A percentile compares a stretch with the other conserved stretches of the same genome.
Conservation (phyloP, 371 early-diverging fungal genomes). For the Circinella minor region DNA sequence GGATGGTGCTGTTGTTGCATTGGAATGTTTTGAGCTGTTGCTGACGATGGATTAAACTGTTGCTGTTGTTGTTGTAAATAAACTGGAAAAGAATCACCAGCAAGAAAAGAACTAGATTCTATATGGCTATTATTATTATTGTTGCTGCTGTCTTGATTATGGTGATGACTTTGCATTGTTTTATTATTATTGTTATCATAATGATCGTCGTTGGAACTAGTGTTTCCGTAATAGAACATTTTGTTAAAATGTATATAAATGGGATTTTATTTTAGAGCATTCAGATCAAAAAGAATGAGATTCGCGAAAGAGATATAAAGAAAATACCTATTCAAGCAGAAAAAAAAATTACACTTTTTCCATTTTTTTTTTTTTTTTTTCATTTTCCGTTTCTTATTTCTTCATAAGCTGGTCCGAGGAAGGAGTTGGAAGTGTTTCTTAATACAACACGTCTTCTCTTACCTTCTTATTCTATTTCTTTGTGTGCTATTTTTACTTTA, state of each 20-base stretch:
- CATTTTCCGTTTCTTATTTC: too few species aligned
- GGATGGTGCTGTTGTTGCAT: slow-evolving; percentile 10
- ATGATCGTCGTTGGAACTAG: slow-evolving; percentile 1
- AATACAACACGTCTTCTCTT: too few species aligned
- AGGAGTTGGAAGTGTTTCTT: too few species aligned
- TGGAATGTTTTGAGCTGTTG: background rate
- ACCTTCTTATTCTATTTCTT: too few species aligned
- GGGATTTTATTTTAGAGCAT: too few species aligned
- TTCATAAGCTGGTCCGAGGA: too few species aligned
- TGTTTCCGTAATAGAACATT: slow-evolving; percentile 10
- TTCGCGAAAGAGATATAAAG: background rate
- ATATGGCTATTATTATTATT: background rate
- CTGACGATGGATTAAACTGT: background rate
- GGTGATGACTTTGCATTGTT: slow-evolving; percentile 4
- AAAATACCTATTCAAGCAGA: too few species aligned
- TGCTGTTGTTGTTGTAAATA: background rate
- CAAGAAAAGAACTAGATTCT: background rate
- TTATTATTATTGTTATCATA: background rate
- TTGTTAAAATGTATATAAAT: too few species aligned
- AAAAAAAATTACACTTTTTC: too few species aligned
- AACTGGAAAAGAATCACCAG: slow-evolving; percentile 8
- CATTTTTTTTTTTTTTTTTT: too few species aligned
- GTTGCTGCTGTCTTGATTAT: background rate
- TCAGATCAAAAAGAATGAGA: background rate
- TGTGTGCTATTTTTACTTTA: too few species aligned